Conservation (phyloP, 1,284 basidiomycete genomes). For the Sanghuangporus weigelae region DNA sequence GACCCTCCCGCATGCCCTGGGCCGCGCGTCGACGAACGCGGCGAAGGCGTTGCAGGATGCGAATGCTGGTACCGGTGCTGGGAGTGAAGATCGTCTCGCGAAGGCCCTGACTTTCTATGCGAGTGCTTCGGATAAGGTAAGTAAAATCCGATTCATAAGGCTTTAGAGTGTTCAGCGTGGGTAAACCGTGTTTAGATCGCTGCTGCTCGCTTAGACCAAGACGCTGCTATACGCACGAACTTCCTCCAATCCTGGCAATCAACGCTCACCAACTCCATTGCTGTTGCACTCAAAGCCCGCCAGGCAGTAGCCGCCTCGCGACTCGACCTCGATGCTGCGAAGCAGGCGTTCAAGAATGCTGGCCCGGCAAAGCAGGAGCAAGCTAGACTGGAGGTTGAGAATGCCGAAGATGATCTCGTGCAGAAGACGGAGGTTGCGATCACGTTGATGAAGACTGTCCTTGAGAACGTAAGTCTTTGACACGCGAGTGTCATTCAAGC, state of each 20-base stretch:
- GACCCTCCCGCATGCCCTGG: conserved; percentile 92
- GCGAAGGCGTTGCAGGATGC: conserved; percentile 48
- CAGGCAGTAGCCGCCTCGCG: conserved; percentile 83
- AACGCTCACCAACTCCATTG: conserved; percentile 76
- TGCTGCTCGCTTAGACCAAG: conserved; percentile 80
- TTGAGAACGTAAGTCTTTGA: conserved; percentile 76
- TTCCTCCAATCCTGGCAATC: conserved; percentile 93
- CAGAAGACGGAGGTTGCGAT: conserved; percentile 98
- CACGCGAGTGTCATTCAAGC: background rate
- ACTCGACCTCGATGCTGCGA: conserved; percentile 71
- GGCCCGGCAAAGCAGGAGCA: conserved; percentile 79
- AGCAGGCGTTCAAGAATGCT: conserved; percentile 72
- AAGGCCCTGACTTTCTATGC: conserved; percentile 79
- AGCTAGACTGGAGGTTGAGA: conserved; percentile 85
- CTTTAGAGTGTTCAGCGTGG: no score
- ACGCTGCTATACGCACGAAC: conserved; percentile 63
- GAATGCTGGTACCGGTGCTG: conserved; percentile 25
- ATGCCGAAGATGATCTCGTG: conserved; percentile 93
- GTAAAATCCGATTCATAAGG: background rate
- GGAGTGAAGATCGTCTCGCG: conserved; percentile 64
- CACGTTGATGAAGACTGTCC: conserved; percentile 94
- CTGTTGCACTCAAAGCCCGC: conserved; percentile 86
- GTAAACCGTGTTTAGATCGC: conserved; percentile 48
- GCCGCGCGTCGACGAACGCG: conserved; percentile 73
- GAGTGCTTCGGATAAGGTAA: conserved; percentile 73